Conservation (phyloP, 768 basidiomycete species). For the Pulveroboletus frians region DNA sequence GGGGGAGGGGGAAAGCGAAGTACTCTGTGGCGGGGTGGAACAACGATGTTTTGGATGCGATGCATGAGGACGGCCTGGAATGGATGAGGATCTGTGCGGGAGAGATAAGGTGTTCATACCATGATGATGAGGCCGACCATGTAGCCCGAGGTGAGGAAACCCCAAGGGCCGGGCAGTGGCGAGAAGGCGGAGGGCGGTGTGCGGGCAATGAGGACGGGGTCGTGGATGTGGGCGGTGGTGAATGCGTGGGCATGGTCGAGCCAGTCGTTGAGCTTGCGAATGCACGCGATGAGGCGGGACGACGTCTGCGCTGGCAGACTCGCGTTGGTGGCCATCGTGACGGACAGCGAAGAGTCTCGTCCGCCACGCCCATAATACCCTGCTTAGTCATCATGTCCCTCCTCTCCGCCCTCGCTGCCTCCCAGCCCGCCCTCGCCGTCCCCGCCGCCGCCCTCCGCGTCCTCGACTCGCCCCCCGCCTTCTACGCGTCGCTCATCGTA, state of each 20-base stretch:
- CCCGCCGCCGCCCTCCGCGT: conserved; percentile 46
- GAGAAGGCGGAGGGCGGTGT: background rate
- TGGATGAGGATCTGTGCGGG: background rate
- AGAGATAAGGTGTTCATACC: conserved; percentile 34
- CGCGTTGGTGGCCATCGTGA: conserved; percentile 8
- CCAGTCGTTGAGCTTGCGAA: conserved; percentile 32
- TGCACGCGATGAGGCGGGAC: background rate
- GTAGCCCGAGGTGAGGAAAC: conserved; percentile 71
- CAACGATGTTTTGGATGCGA: conserved; percentile 72
- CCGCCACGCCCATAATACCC: background rate
- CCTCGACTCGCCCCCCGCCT: conserved; percentile 52
- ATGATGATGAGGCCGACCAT: conserved; percentile 60
- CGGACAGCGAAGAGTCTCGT: background rate
- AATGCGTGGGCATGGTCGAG: background rate
- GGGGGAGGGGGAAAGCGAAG: conserved; percentile 17
- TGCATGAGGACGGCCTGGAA: conserved; percentile 62
- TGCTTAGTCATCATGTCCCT: conserved; percentile 26
- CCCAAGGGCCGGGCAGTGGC: conserved; percentile 57
- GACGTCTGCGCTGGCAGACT: background rate
- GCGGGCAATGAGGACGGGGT: background rate
- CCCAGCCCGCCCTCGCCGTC: conserved; percentile 47
- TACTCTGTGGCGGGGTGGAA: conserved; percentile 47
- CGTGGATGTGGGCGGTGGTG: background rate
- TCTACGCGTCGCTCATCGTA: conserved; percentile 53
- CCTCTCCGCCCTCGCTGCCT: conserved; percentile 25